Evolutionary conservation across 164 flowering plant species (phyloP), one percentile per base, ranked within the genome.

Genomic region (Aristolochia fimbriata): DNA sequence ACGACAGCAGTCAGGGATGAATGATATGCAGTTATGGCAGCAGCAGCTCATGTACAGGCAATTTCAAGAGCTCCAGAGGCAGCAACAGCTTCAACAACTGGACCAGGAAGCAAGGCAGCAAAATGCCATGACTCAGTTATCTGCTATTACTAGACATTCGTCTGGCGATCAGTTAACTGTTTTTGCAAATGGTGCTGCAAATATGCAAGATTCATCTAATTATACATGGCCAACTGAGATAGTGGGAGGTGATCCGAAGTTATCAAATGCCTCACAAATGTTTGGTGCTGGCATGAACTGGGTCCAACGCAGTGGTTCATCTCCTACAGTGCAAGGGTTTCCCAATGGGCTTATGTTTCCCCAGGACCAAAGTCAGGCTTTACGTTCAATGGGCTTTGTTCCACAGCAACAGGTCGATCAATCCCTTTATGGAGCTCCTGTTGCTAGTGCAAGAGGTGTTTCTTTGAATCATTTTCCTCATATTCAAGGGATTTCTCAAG

Each of bases 11-110:
- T 67, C 77, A 62, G 81, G 81, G 24, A 48, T 67, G 16, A 68
- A 23, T 76, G 89, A 84, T 55, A 73, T 78, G 69, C 79, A 76
- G 65, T 59, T 77, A 63, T 68, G 81, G 75, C 91, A 84, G 71
- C 87, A 79, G 59, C 87, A 83, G 2, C 20, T 79, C 4, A 77
- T 89, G 84, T 50, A 72, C 52, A 83, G 80, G 68, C 86, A 84
- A 71, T 55, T 83, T 65, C 87, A 86, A 71, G 88, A 80, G 53
- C 62, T 84, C 70, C 88, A 81, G 74, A 76, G 79, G 72, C 81
- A 79, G 72, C 81, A 79, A 66, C 91, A 84, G 45, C 67, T 79
- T 62, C 83, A 78, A 60, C 80, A 80, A 62, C 62, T 83, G 4
- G 75, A 76, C 55, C 73, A 69, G 55, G 79, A 78, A 64, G 65